These are phyloP conservation scores for Toxoplasma gondii DNA, from an alignment of 169 alveolate genomes.

Conservation along the genomic window DNA sequence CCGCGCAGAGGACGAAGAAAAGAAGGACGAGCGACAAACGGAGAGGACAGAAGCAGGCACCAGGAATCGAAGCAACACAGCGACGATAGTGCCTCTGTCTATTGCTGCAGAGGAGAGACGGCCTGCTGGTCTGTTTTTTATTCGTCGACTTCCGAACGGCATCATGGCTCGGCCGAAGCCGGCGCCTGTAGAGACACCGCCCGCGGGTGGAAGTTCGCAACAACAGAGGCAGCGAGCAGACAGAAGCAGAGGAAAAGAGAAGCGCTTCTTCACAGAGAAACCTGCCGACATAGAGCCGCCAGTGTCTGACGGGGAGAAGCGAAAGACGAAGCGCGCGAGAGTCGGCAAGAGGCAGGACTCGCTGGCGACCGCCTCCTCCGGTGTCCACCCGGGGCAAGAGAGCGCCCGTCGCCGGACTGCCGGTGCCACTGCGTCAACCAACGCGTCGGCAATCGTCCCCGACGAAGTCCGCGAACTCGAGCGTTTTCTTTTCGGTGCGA, in stretches of 20 bases:
- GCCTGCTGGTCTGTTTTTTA: too few species aligned
- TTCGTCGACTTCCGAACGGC: too few species aligned
- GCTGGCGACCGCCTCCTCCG: neutral
- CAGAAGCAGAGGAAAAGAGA: neutral
- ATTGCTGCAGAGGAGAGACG: too few species aligned
- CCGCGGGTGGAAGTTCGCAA: too few species aligned
- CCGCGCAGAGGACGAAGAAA: too few species aligned
- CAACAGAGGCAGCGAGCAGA: too few species aligned
- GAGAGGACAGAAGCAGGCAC: too few species aligned
- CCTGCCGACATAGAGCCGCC: neutral
- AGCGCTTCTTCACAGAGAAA: neutral
- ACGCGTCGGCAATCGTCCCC: neutral
- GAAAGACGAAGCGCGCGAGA: neutral
- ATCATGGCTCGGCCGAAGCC: too few species aligned
- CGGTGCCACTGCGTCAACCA: neutral
- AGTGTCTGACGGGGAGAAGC: neutral
- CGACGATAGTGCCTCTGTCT: too few species aligned
- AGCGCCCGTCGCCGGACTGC: neutral
- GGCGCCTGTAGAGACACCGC: too few species aligned
- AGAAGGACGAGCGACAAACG: too few species aligned
- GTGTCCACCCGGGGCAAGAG: neutral
- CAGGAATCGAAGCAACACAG: too few species aligned
- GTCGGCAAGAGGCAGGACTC: neutral
- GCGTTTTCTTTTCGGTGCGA: neutral
- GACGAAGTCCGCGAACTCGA: neutral